phyloP scores from a whole-genome alignment of 352 stramenopile genomes.

The Phytophthora niederhauseri region DNA sequence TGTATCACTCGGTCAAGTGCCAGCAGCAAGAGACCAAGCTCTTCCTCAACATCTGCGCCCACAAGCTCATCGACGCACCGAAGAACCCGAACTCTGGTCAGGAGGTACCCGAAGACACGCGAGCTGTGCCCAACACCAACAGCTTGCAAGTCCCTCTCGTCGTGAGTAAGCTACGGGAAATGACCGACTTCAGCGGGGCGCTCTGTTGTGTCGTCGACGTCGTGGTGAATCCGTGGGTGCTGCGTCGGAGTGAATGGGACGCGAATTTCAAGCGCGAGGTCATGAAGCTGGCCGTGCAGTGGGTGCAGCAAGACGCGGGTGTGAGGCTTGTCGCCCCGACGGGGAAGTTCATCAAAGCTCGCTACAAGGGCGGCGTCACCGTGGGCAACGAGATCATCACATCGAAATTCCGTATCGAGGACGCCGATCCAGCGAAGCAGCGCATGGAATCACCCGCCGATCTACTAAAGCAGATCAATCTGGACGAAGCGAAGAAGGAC shows the following conservation, averaged over 20 bases:
- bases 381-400: constrained; percentile 71
- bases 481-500: not conserved
- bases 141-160: constrained; percentile 81
- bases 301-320: constrained; percentile 72
- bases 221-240: constrained; percentile 82
- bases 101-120: constrained; percentile 64
- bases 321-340: constrained; percentile 42
- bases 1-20: constrained; percentile 60
- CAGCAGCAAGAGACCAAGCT: constrained; percentile 71
- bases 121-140: constrained; percentile 66
- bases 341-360: constrained; percentile 87
- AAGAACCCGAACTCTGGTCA: constrained; percentile 78
- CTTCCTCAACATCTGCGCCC: constrained; percentile 82
- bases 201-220: constrained; percentile 64
- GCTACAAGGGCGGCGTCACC: constrained; percentile 78
- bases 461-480: not conserved
- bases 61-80: constrained; percentile 70
- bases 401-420: constrained; percentile 75
- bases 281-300: constrained; percentile 80
- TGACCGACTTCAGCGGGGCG: constrained; percentile 50
- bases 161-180: constrained; percentile 61
- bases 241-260: constrained; percentile 76
- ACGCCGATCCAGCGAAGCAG: constrained; percentile 13
- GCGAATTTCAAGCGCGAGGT: constrained; percentile 82
- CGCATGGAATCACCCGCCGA: not conserved